Evolutionary conservation across 345 rosid genomes (phyloP), one percentile per base, ranked within the genome.

Genomic region (Citrus medica): DNA sequence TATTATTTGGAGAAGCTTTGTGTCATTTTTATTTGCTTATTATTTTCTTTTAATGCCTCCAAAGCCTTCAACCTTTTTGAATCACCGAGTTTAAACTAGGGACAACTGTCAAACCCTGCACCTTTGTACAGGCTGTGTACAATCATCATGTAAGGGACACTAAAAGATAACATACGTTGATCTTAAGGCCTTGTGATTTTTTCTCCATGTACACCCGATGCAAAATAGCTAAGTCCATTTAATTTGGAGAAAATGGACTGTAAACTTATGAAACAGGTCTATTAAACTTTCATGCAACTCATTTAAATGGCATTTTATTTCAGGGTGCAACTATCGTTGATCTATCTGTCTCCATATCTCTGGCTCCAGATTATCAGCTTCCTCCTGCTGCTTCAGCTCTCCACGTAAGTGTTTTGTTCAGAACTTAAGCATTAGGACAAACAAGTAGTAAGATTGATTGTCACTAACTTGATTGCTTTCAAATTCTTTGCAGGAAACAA

Each of bases 301-400:
- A 7, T 16, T 25, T 66, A 27, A 69, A 61, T 9, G 53, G 5
- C 46, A 68, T 81, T 37, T 56, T 66, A 59, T 79, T 79, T 84
- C 92, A 94, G 99, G 98, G 98, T 84, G 98, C 98, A 67, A 94
- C 94, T 1, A 96, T 96, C 65, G 97, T 92, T 76, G 97, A 92
- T 90, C 83, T 89, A 79, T 80, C 98, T 2, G 97, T 96, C 70
- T 83, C 51, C 73, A 88, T 96, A 51, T 73, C 90, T 27, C 82
- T 81, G 81, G 97, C 89, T 76, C 97, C 92, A 0, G 97, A 90
- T 68, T 96, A 96, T 70, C 75, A 88, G 82, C 87, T 96, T 66
- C 97, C 99, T 76, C 95, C 94, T 33, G 92, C 84, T 72, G 95
- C 95, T 70, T 87, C 83, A 58, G 86, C 85, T 58, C 85, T 88